Conservation (phyloP, 2,329 filamentous ascomycete species). For the Fusarium ambrosium region DNA sequence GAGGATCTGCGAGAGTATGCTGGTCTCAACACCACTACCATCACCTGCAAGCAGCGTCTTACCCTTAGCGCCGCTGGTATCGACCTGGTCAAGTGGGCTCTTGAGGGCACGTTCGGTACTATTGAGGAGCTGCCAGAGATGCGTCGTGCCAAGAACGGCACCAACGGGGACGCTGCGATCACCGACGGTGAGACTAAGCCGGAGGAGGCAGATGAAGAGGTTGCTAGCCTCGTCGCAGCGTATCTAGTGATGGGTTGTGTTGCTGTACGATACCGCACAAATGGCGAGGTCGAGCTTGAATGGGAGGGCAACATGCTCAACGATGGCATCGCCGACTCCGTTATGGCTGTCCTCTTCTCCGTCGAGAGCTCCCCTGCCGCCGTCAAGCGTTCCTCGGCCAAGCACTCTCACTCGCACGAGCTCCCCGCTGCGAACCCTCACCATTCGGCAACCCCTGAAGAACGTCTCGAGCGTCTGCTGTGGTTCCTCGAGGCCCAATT, state of each 20-base stretch:
- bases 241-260: slow-evolving; percentile 92
- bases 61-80: slow-evolving; percentile 89
- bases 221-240: slow-evolving; percentile 66
- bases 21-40: slow-evolving; percentile 94
- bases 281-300: slow-evolving; percentile 88
- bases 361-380: slow-evolving; percentile 95
- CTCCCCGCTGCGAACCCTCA: slow-evolving; percentile 76
- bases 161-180: slow-evolving; percentile 57
- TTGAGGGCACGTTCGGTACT: slow-evolving; percentile 93
- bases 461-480: slow-evolving; percentile 86
- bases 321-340: slow-evolving; percentile 96
- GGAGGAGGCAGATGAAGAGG: slow-evolving; percentile 76
- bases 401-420: slow-evolving; percentile 54
- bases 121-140: slow-evolving; percentile 78
- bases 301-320: slow-evolving; percentile 99
- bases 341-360: slow-evolving; percentile 91
- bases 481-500: slow-evolving; percentile 99
- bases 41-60: slow-evolving; percentile 91
- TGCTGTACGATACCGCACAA: slow-evolving; percentile 80
- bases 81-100: slow-evolving; percentile 91
- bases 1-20: slow-evolving; percentile 97
- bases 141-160: slow-evolving; percentile 53
- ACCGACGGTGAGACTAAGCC: slow-evolving; percentile 51
- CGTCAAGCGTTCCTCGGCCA: slow-evolving; percentile 75
- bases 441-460: slow-evolving; percentile 76